Evolutionary conservation across 2,329 filamentous ascomycete species (phyloP), one percentile per base, ranked within the genome.

Genomic region (Colletotrichum cuscutae): DNA sequence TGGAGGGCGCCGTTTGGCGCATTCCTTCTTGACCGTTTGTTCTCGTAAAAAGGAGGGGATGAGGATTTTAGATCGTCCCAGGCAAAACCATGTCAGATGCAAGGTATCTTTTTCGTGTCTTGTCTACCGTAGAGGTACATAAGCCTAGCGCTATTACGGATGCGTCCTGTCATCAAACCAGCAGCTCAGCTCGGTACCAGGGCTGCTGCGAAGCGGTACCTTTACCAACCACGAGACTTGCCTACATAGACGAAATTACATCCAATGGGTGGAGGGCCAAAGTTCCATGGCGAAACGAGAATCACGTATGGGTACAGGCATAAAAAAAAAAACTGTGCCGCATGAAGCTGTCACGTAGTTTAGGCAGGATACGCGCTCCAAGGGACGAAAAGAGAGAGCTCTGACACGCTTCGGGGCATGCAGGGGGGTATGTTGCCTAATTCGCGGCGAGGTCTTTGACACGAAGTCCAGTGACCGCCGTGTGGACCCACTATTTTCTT

Each of bases 361-460:
- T 37, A 62, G 49, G 69, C 59, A 62, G 35, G 58, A 74, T 65
- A 73, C 72, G 66, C 73, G 73, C 62, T 35, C 37, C 13, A 15
- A 26, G 59, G 5, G 26, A 30, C 28, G 24, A n/a, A 7, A 30
- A 37, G 56, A 30, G 49, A 37, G 32, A 15, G 30, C 19, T 37
- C 26, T 59, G 46, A 71, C 71, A 32, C 71, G 66, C 28, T 24
- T 59, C 19, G 19, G 42, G 7, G 5, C 7, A 49, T 64, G 49
- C 59, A 42, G 30, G 71, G 73, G 69, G 62, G 65, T 42, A 11
- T 74, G 62, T 68, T 75, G 73, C 73, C 73, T 74, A 69, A 67
- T 68, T 12, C 46, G 70, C 32, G 57, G 62, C 37, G 57, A 42
- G 42, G 24, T 22, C 26, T 28, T 70, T 22, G 62, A 73, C 73